Percentiles rank a stretch among this genome's conserved stretches.
Conservation (phyloP, 2,329 filamentous ascomycete genomes). For the Raffaelea deltoideospora region DNA sequence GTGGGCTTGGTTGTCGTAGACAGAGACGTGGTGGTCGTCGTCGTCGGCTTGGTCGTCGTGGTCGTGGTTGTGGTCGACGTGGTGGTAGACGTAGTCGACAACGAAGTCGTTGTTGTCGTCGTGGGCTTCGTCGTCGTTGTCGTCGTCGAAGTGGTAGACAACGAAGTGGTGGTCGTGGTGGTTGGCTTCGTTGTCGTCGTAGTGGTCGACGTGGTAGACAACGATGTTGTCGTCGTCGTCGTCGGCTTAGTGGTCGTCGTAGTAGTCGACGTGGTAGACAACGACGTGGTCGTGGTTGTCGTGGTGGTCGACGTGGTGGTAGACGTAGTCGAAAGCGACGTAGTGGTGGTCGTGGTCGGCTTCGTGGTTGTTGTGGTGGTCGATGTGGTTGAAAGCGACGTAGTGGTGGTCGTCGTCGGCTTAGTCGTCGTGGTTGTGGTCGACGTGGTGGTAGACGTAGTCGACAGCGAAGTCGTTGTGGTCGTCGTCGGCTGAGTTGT, state of each 20-base stretch:
- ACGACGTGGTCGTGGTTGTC: not conserved
- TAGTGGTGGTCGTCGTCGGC: constrained; percentile 4
- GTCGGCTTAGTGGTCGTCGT: not conserved
- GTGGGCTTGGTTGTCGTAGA: not conserved
- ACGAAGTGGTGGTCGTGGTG: not conserved
- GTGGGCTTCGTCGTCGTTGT: constrained; percentile 4
- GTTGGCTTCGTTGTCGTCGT: not conserved
- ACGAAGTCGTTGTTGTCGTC: constrained; percentile 8
- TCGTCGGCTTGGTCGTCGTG: not conserved
- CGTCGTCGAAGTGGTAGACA: not conserved
- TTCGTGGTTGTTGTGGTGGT: constrained; percentile 5
- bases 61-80: not conserved
- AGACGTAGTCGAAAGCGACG: constrained; percentile 7
- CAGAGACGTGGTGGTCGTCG: not conserved
- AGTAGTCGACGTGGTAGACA: not conserved
- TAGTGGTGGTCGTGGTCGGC: constrained; percentile 5
- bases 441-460: too few relatives aligned
- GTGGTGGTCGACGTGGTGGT: constrained; percentile 1
- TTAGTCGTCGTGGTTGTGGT: constrained; percentile 4
- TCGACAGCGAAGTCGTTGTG: constrained; percentile 3
- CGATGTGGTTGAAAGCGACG: not conserved
- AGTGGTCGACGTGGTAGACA: too few relatives aligned
- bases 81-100: not conserved
- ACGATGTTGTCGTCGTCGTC: not conserved
- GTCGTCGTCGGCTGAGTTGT: constrained; percentile 3